Conservation (phyloP, 129 eudicot genomes). For the Logfia minima region DNA sequence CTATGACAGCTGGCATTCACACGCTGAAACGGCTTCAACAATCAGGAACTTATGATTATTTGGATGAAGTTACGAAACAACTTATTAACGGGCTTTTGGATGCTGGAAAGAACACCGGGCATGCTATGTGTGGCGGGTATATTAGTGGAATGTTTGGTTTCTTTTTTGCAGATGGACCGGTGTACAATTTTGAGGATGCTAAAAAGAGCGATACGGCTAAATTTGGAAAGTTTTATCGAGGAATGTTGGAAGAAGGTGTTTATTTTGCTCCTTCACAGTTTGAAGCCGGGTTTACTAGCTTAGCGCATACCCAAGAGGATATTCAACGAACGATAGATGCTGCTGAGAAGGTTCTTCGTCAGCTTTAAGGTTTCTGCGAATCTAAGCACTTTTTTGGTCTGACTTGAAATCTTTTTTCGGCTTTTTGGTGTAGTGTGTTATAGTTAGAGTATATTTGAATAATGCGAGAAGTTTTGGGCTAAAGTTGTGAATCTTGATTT, state of each 20-base stretch:
- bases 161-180: conserved; percentile 80
- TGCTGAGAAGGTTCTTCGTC: conserved; percentile 74
- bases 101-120: conserved; percentile 68
- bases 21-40: conserved; percentile 66
- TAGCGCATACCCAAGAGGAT: conserved; percentile 70
- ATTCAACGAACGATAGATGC: conserved; percentile 76
- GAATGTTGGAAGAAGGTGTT: conserved; percentile 95
- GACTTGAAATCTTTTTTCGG: too few relatives aligned
- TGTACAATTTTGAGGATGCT: conserved; percentile 74
- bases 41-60: conserved; percentile 62
- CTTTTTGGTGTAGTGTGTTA: too few relatives aligned
- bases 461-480: too few relatives aligned
- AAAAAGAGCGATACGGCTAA: conserved; percentile 79
- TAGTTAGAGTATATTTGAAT: too few relatives aligned
- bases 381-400: too few relatives aligned
- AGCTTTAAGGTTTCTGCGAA: conserved; percentile 32
- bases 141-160: conserved; percentile 90
- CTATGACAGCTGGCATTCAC: conserved; percentile 94
- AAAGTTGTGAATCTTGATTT: too few relatives aligned
- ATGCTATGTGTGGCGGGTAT: conserved; percentile 72
- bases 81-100: conserved; percentile 58
- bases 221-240: conserved; percentile 67
- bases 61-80: conserved; percentile 58
- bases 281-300: conserved; percentile 93
- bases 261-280: conserved; percentile 91